These are phyloP conservation scores for Austroboletus niveus DNA, from an alignment of 1,284 basidiomycete species.

Conservation along the genomic window DNA sequence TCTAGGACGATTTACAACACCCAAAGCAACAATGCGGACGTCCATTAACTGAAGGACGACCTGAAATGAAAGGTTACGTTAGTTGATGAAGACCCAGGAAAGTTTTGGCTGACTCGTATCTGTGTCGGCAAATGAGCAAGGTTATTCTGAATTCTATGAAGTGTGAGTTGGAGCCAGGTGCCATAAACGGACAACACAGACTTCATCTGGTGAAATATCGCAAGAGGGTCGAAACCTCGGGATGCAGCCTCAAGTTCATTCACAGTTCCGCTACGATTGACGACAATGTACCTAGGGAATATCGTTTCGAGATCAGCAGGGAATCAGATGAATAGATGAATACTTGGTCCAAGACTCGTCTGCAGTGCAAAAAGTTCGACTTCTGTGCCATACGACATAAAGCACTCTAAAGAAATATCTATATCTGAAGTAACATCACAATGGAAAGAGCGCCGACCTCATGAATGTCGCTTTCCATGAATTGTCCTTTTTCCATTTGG, in stretches of 20 bases:
- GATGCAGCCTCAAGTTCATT: conserved; percentile 68
- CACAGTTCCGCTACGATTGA: conserved; percentile 71
- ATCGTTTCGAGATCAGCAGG: not conserved
- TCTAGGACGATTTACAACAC: conserved; percentile 57
- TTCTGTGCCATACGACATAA: conserved; percentile 64
- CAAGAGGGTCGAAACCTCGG: conserved; percentile 62
- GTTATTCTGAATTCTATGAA: conserved; percentile 57
- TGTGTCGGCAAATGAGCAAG: conserved; percentile 61
- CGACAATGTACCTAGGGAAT: conserved; percentile 57
- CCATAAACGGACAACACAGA: conserved; percentile 32
- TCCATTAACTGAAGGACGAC: conserved; percentile 68
- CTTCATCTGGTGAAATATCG: conserved; percentile 73
- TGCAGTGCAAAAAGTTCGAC: conserved; percentile 61
- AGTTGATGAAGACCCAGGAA: conserved; percentile 12
- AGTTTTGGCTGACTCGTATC: conserved; percentile 45
- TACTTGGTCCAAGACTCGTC: conserved; percentile 83
- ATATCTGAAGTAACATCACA: not conserved
- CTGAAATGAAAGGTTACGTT: conserved; percentile 33
- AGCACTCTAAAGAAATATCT: conserved; percentile 44
- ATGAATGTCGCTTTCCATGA: conserved; percentile 62
- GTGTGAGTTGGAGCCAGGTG: not conserved
- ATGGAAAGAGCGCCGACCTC: conserved; percentile 42
- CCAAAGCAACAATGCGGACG: conserved; percentile 70
- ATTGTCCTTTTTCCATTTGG: conserved; percentile 60
- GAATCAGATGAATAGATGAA: conserved; percentile 14